phyloP scores from a whole-genome alignment of 2,329 filamentous ascomycete genomes.

The Ceratocystis alfenasii region DNA sequence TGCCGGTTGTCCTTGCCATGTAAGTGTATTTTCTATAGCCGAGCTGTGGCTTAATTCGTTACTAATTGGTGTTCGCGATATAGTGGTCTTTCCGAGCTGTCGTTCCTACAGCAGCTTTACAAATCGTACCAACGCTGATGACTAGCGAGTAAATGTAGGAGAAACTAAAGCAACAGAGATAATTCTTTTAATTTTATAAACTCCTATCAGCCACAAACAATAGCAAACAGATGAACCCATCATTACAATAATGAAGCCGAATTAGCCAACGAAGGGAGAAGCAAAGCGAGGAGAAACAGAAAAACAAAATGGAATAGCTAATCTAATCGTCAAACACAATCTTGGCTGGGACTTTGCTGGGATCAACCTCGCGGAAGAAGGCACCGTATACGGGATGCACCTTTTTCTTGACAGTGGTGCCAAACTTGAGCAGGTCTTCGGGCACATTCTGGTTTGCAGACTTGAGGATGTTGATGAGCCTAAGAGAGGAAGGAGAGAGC shows the following conservation, averaged over 20 bases:
- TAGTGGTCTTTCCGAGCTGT: constrained; percentile 14
- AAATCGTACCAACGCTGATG: neutral
- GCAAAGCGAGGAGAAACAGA: constrained; percentile 7
- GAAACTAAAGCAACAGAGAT: neutral
- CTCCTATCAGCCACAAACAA: neutral
- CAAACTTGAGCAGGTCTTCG: constrained; percentile 84
- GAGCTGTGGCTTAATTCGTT: constrained; percentile 17
- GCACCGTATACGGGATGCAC: constrained; percentile 86
- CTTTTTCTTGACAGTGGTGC: constrained; percentile 99
- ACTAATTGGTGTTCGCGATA: neutral
- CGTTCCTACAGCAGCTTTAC: constrained; percentile 17
- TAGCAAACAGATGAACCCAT: constrained; percentile 11
- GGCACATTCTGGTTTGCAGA: constrained; percentile 86
- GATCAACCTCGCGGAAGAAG: constrained; percentile 84
- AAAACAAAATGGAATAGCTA: constrained; percentile 3
- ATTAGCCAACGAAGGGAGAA: constrained; percentile 3
- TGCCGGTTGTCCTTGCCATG: constrained; percentile 45
- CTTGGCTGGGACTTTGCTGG: constrained; percentile 75
- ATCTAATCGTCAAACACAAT: constrained; percentile 57
- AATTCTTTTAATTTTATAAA: constrained; percentile 17
- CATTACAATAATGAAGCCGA: constrained; percentile 4
- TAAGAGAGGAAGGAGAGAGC: constrained; percentile 28
- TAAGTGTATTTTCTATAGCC: constrained; percentile 35
- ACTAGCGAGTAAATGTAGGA: neutral
- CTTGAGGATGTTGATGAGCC: constrained; percentile 86